phyloP scores from a whole-genome alignment of 257 asterid genomes.

The Solanum megistacrolobum region DNA sequence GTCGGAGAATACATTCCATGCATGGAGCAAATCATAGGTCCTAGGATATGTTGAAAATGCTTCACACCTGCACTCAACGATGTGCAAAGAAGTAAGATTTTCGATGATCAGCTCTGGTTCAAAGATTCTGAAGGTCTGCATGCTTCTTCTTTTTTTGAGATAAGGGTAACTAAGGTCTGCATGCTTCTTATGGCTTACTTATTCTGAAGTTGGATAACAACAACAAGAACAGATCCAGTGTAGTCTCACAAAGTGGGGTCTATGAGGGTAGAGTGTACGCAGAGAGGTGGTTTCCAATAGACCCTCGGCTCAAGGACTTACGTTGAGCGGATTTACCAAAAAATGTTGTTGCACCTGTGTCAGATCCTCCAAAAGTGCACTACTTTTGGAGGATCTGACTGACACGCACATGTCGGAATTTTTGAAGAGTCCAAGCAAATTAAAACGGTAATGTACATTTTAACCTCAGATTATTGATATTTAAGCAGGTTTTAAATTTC shows the following conservation, averaged over 20 bases:
- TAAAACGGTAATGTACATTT: not conserved
- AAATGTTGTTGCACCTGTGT: not conserved
- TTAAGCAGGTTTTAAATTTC: not conserved
- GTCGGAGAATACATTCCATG: slow-evolving; percentile 75
- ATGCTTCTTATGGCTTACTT: not conserved
- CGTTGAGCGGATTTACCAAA: not conserved
- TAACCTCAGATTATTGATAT: not conserved
- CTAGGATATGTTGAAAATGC: slow-evolving; percentile 94
- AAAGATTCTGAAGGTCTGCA: not conserved
- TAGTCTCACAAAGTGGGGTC: not conserved
- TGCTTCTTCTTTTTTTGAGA: too few relatives aligned
- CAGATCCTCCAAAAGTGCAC: not conserved
- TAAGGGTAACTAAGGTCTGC: too few relatives aligned
- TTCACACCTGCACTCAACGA: slow-evolving; percentile 59
- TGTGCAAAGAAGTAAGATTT: not conserved
- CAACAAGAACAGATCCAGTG: rapidly evolving
- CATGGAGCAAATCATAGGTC: slow-evolving; percentile 87
- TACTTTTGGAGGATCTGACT: not conserved
- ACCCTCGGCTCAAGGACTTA: not conserved
- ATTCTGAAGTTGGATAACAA: not conserved
- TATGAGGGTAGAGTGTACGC: not conserved
- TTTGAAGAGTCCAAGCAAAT: not conserved
- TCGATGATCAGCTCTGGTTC: not conserved
- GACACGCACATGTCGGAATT: not conserved
- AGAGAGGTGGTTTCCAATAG: not conserved